These are phyloP conservation scores for Cytospora leucostoma DNA, from an alignment of 2,329 filamentous ascomycete genomes.

Conservation along the genomic window DNA sequence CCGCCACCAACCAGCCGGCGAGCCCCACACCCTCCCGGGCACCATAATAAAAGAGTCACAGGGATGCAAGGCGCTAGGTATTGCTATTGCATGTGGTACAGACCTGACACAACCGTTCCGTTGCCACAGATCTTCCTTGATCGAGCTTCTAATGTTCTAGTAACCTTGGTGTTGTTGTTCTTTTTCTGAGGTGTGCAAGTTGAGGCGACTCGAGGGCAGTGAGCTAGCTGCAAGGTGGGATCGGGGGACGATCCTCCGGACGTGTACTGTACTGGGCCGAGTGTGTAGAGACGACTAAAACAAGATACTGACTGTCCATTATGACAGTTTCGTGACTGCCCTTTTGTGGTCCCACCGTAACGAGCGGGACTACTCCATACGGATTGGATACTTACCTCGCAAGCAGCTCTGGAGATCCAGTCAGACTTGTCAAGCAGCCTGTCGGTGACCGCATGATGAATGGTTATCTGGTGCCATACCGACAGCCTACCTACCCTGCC, in stretches of 20 bases:
- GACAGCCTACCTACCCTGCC: too few relatives aligned
- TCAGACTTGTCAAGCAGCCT: not conserved
- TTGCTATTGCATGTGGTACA: not conserved
- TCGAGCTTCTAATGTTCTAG: not conserved
- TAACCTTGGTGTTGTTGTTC: not conserved
- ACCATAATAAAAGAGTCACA: conserved; percentile 1
- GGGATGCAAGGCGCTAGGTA: not conserved
- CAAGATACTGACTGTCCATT: not conserved
- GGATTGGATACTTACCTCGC: too few relatives aligned
- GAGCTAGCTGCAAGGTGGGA: too few relatives aligned
- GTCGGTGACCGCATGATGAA: conserved; percentile 1
- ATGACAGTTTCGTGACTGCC: not conserved
- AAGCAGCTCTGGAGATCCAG: not conserved
- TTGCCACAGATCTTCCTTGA: not conserved
- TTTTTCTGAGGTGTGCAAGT: too few relatives aligned
- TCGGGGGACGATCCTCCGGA: too few relatives aligned
- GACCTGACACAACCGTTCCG: not conserved
- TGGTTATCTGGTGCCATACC: not conserved
- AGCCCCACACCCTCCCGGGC: conserved; percentile 9
- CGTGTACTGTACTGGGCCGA: too few relatives aligned
- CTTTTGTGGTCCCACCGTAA: not conserved
- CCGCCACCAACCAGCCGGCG: not conserved
- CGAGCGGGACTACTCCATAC: too few relatives aligned
- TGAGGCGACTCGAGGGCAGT: too few relatives aligned
- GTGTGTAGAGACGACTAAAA: not conserved